Conservation (phyloP, 495 filamentous ascomycete genomes). For the Amniculicola lignicola region DNA sequence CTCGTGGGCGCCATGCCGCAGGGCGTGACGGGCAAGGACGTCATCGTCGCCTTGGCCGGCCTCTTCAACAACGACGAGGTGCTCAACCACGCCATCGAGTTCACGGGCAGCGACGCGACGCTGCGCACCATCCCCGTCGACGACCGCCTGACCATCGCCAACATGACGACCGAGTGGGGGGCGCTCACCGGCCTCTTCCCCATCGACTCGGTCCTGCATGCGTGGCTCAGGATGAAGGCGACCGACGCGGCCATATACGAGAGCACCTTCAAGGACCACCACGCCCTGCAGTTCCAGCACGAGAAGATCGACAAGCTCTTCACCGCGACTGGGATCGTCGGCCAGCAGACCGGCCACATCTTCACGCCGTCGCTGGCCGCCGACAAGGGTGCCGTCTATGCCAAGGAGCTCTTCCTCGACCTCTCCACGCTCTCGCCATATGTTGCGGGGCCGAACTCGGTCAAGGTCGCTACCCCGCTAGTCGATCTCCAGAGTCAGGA, state of each 20-base stretch:
- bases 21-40: constrained; percentile 92
- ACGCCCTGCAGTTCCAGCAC: constrained; percentile 59
- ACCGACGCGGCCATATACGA: constrained; percentile 61
- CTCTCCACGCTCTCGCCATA: constrained; percentile 82
- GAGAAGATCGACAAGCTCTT: constrained; percentile 68
- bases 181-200: constrained; percentile 81
- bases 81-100: constrained; percentile 90
- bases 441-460: constrained; percentile 87
- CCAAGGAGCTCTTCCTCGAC: constrained; percentile 74
- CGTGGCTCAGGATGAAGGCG: constrained; percentile 78
- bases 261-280: constrained; percentile 31
- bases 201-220: constrained; percentile 66
- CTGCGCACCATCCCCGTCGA: constrained; percentile 72
- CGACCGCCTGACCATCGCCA: constrained; percentile 77
- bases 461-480: constrained; percentile 81
- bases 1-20: constrained; percentile 69
- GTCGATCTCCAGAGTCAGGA: constrained; percentile 65
- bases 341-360: constrained; percentile 23
- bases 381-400: constrained; percentile 75
- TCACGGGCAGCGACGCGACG: constrained; percentile 75
- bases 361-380: constrained; percentile 51
- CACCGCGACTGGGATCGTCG: constrained; percentile 27
- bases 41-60: constrained; percentile 86
- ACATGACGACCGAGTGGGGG: constrained; percentile 97
- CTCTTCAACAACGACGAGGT: constrained; percentile 88